Percentiles rank a stretch among this genome's conserved stretches.
These are phyloP conservation scores for Solanum hybrid DNA, from an alignment of 305 asterid genomes.

Conservation along the genomic window DNA sequence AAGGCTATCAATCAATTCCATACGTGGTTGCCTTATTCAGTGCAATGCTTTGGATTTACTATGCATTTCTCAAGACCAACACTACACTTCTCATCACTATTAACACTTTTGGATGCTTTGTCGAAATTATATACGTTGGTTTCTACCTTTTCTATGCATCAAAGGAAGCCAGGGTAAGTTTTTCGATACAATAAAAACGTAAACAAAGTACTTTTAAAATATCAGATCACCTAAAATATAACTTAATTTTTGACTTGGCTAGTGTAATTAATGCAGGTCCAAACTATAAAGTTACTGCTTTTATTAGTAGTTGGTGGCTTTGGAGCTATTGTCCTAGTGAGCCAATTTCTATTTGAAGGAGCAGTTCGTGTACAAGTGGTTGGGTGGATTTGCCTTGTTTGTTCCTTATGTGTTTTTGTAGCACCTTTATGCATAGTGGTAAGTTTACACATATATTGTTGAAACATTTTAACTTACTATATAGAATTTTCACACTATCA, in stretches of 20 bases:
- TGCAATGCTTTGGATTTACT: constrained; percentile 45
- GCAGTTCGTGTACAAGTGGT: constrained; percentile 24
- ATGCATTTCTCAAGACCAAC: constrained; percentile 27
- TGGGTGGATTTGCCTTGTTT: constrained; percentile 49
- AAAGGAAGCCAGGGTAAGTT: constrained; percentile 28
- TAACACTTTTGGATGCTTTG: constrained; percentile 34
- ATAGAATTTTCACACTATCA: background rate
- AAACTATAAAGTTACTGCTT: constrained; percentile 25
- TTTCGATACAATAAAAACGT: background rate
- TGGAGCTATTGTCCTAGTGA: constrained; percentile 26
- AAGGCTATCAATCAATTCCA: constrained; percentile 38
- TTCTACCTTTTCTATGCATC: constrained; percentile 34
- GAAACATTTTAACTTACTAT: background rate
- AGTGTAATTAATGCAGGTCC: constrained; percentile 27
- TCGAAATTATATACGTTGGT: constrained; percentile 27
- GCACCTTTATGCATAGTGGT: constrained; percentile 51
- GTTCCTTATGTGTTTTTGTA: constrained; percentile 40
- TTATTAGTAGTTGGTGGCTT: constrained; percentile 26
- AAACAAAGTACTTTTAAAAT: background rate
- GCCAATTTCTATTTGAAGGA: constrained; percentile 26
- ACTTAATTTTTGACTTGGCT: constrained; percentile 8
- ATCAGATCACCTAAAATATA: background rate
- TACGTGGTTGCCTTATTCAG: constrained; percentile 35
- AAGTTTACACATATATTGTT: background rate
- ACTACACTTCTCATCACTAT: constrained; percentile 42